Conservation (phyloP, 768 basidiomycete species). For the Lanmaoa pseudosensibilis region DNA sequence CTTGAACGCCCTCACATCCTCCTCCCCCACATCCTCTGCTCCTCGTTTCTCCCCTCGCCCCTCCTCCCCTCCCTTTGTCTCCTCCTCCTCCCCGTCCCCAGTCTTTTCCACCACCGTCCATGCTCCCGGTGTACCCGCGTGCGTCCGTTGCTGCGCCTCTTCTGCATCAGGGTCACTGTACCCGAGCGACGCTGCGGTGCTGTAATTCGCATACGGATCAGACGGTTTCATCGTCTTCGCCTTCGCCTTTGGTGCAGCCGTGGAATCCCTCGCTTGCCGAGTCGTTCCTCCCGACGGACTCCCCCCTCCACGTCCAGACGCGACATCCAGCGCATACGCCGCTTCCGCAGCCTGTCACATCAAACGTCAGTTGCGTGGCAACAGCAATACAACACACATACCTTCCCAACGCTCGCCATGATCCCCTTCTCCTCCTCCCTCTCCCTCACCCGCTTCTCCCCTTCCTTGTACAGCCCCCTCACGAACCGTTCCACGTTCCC, state of each 20-base stretch:
- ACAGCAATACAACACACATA: slow-evolving; percentile 22
- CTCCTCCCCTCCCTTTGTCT: not conserved
- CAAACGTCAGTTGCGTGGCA: not conserved
- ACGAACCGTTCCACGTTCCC: slow-evolving; percentile 94
- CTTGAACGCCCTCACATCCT: slow-evolving; percentile 58
- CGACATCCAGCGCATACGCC: slow-evolving; percentile 76
- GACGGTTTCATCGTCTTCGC: slow-evolving; percentile 53
- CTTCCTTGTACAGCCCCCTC: slow-evolving; percentile 87
- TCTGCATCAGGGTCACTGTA: slow-evolving; percentile 77
- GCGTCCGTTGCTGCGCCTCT: slow-evolving; percentile 57
- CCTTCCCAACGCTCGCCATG: slow-evolving; percentile 84
- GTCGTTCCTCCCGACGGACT: slow-evolving; percentile 13
- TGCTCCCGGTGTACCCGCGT: slow-evolving; percentile 71
- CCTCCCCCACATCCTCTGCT: slow-evolving; percentile 45
- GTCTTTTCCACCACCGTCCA: slow-evolving; percentile 63
- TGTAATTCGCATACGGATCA: slow-evolving; percentile 80
- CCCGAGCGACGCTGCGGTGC: slow-evolving; percentile 83
- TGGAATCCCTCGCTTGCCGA: not conserved
- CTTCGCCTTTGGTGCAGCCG: slow-evolving; percentile 33
- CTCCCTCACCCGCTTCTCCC: slow-evolving; percentile 85
- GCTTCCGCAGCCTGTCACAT: slow-evolving; percentile 71
- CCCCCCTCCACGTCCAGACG: slow-evolving; percentile 53
- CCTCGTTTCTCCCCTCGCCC: slow-evolving; percentile 35
- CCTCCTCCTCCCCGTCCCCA: not conserved
- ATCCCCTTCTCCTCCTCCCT: slow-evolving; percentile 83